phyloP scores from a whole-genome alignment of 106 monocot genomes.

The Platanthera guangdongensis region DNA sequence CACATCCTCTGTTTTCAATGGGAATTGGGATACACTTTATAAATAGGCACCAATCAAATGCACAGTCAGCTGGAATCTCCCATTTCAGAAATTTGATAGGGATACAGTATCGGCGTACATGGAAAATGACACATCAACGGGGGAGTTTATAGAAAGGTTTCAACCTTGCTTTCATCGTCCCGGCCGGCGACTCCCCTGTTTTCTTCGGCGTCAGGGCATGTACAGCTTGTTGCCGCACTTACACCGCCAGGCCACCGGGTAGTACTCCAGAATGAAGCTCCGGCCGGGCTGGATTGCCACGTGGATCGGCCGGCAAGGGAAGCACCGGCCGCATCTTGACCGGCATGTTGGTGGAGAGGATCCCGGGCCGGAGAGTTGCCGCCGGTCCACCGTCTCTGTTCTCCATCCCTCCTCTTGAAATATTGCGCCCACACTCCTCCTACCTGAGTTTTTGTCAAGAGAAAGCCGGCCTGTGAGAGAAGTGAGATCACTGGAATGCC shows the following conservation, averaged over 20 bases:
- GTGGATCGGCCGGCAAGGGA: constrained; percentile 50
- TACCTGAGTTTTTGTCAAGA: background rate
- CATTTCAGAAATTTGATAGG: background rate
- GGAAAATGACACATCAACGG: background rate
- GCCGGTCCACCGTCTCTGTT: constrained; percentile 1
- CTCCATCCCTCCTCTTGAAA: background rate
- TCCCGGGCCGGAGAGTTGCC: constrained; percentile 27
- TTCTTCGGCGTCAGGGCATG: constrained; percentile 35
- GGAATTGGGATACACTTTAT: background rate
- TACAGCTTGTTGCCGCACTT: constrained; percentile 58
- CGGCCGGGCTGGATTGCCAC: constrained; percentile 49
- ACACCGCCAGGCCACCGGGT: constrained; percentile 73
- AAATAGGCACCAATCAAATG: background rate
- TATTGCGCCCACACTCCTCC: background rate
- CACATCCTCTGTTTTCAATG: background rate
- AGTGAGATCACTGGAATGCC: background rate
- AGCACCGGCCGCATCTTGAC: constrained; percentile 38
- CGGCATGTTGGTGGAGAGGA: constrained; percentile 52
- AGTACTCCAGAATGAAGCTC: constrained; percentile 37
- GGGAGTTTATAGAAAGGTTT: background rate
- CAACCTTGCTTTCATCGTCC: constrained; percentile 1
- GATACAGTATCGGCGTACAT: constrained; percentile 1
- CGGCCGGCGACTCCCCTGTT: constrained; percentile 1
- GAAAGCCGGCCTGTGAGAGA: background rate
- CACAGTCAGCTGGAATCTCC: background rate